Percentiles rank a stretch among this genome's conserved stretches.
These are phyloP conservation scores for Yamadazyma jaroonii DNA, from an alignment of 1,139 yeast species.

Conservation along the genomic window DNA sequence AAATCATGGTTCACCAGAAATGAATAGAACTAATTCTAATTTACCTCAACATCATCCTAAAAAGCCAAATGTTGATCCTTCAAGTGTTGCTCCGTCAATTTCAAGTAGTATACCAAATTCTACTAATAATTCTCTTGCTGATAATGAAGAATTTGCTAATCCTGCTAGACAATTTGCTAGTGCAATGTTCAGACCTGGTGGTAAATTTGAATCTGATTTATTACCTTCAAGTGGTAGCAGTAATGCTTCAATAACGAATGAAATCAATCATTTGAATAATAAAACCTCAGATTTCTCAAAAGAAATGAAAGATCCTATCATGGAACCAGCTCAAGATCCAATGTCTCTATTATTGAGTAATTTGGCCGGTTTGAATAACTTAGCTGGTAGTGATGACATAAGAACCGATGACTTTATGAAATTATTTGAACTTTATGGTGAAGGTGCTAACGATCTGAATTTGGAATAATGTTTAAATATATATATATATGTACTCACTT, in stretches of 20 bases:
- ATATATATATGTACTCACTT: no score
- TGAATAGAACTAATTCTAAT: slow-evolving; percentile 2
- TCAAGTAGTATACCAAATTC: not conserved
- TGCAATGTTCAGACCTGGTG: not conserved
- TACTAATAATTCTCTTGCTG: slow-evolving; percentile 1
- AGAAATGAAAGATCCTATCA: not conserved
- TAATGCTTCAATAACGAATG: not conserved
- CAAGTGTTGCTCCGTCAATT: not conserved
- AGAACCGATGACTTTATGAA: slow-evolving; percentile 37
- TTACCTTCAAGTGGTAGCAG: not conserved
- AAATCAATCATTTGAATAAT: not conserved
- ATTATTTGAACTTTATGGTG: slow-evolving; percentile 40
- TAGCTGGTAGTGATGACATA: slow-evolving; percentile 12
- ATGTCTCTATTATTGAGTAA: slow-evolving; percentile 6
- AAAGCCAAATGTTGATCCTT: slow-evolving; percentile 2
- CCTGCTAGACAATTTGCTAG: slow-evolving; percentile 3
- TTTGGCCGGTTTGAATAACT: slow-evolving; percentile 5
- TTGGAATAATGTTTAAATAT: slow-evolving; percentile 9
- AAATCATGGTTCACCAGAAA: slow-evolving; percentile 2
- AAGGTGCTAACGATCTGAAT: slow-evolving; percentile 12
- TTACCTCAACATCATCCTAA: slow-evolving; percentile 7
- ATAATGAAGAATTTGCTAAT: not conserved
- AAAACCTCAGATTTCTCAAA: not conserved
- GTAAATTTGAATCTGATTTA: not conserved
- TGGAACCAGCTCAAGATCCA: slow-evolving; percentile 1